Conservation (phyloP, 192 early-diverging fungal genomes). For the Gigaspora rosea region DNA sequence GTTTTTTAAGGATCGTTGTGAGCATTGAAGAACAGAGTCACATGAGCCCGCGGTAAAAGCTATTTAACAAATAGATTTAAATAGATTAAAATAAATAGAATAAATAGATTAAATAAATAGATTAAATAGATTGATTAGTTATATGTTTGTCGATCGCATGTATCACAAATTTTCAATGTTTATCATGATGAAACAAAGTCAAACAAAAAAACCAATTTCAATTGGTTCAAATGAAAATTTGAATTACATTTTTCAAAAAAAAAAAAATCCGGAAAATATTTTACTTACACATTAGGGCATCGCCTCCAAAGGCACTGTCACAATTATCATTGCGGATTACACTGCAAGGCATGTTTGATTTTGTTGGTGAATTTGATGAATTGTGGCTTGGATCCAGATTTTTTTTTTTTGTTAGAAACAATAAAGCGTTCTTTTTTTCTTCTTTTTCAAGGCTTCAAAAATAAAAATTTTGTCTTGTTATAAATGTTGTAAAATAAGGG, state of each 20-base stretch:
- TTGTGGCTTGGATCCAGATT: neutral
- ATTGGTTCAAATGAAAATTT: neutral
- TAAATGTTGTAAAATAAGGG: too few relatives aligned
- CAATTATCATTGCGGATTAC: neutral
- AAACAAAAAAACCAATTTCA: too few relatives aligned
- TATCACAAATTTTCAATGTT: neutral
- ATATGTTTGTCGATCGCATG: neutral
- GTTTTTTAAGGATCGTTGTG: slow-evolving; percentile 18
- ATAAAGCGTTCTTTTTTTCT: neutral
- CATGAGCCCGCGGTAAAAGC: slow-evolving; percentile 34
- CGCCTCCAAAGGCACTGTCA: slow-evolving; percentile 6
- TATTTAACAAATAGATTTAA: neutral
- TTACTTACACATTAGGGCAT: slow-evolving; percentile 27
- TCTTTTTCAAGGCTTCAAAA: neutral
- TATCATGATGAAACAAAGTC: neutral
- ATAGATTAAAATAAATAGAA: neutral
- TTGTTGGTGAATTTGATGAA: neutral
- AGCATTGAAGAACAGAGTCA: slow-evolving; percentile 30
- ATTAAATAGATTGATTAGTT: neutral
- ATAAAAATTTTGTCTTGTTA: too few relatives aligned
- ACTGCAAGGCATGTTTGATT: neutral
- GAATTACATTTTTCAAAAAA: neutral
- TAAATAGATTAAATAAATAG: neutral
- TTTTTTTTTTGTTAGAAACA: neutral
- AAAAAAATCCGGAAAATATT: neutral